Base-by-base conservation (phyloP, 768 basidiomycete genomes). In the Agrocybe pediades region DNA sequence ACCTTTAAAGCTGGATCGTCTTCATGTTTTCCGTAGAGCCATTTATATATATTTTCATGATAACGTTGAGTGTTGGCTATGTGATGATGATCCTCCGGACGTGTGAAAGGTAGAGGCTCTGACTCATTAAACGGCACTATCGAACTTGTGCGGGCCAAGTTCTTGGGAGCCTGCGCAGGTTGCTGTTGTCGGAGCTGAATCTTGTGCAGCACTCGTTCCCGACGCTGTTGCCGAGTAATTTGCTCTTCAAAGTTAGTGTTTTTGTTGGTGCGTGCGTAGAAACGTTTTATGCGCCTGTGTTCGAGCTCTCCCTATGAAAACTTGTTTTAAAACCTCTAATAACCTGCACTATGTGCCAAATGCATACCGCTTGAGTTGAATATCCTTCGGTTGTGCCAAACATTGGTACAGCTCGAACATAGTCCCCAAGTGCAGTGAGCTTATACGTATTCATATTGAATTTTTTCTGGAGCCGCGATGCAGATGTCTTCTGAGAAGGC, bases 371-470 rank as follows among this genome's bases (percentile, higher is more conserved):
- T 21, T 74, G 68, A 1, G 72, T 77, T 0, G 70, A 69, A 50
- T 71, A 77, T 1, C 61, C 64, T 41, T 79, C 73, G 2, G 69
- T 69, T 0, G 71, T 71, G 0, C 77, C 72, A 36, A 62, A 68
- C 0, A 2, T 0, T 0, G 23, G 17, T 8, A 77, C 74, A 0
- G 47, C 41, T 0, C 40, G 19, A 0, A 63, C 51, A 40, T 74
- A 72, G 46, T 77, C 67, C 0, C 68, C 70, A 0, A 78, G 49
- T 0, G 67, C 58, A 56, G 74, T 72, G 0, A 62, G 27, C 39
- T 76, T 78, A 55, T 65, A 68, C 2, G 68, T 75, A 0, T 16
- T 15, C 0, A 73, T 29, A 36, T 68, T 72, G 39, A 71, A 65
- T 9, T 13, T 16, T 44, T 56, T 61, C 26, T 43, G n/a, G n/a